Percentiles rank a stretch among this genome's conserved stretches.
These are phyloP conservation scores for Diphasiastrum complanatum DNA, from an alignment of 83 land plant genomes.

Conservation along the genomic window DNA sequence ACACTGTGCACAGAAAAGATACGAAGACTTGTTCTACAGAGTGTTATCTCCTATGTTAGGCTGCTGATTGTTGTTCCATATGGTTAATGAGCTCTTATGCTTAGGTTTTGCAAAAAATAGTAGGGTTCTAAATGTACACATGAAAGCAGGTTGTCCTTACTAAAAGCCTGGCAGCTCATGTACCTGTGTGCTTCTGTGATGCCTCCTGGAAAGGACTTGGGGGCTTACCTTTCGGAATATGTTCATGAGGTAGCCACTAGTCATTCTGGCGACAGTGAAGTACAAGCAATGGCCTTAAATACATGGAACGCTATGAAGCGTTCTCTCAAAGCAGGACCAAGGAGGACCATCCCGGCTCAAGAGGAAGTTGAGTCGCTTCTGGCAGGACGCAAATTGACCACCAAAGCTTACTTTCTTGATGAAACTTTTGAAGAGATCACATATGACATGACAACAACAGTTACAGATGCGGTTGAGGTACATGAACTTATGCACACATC, in stretches of 20 bases:
- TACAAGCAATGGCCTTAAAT: slow-evolving; percentile 63
- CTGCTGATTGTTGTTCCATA: no score
- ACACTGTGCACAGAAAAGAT: no score
- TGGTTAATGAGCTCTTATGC: no score
- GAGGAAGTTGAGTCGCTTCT: slow-evolving; percentile 94
- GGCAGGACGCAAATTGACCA: slow-evolving; percentile 66
- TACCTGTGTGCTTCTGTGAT: slow-evolving; percentile 83
- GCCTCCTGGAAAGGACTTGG: slow-evolving; percentile 98
- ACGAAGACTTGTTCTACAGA: no score
- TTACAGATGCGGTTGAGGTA: slow-evolving; percentile 98
- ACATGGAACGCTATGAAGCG: slow-evolving; percentile 87
- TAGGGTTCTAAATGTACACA: no score
- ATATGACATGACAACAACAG: slow-evolving; percentile 96
- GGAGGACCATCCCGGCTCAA: slow-evolving; percentile 74
- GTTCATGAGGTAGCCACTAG: slow-evolving; percentile 80
- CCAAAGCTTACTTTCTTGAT: slow-evolving; percentile 90
- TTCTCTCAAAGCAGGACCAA: slow-evolving; percentile 88
- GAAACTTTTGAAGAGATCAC: slow-evolving; percentile 96
- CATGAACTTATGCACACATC: neutral
- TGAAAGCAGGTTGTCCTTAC: slow-evolving; percentile 50
- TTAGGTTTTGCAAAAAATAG: no score
- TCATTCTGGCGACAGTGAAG: slow-evolving; percentile 46
- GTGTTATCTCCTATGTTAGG: no score
- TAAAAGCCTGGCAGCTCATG: slow-evolving; percentile 93
- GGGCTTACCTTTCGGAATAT: slow-evolving; percentile 83